These are phyloP conservation scores for Herpetomonas tarakana DNA, from an alignment of 208 protist species.

Conservation along the genomic window DNA sequence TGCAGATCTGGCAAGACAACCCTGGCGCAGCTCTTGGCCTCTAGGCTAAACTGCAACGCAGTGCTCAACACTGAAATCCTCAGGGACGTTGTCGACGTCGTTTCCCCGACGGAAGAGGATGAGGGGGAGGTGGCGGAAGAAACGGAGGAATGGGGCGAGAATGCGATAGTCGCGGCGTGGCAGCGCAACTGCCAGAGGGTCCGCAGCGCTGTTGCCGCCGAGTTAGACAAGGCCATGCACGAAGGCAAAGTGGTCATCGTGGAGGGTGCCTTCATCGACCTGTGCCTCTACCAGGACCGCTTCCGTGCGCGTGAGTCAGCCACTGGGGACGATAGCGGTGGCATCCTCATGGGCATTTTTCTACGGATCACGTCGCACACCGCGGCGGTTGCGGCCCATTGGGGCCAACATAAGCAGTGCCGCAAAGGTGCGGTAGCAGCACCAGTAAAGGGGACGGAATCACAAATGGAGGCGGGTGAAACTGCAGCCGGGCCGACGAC, in stretches of 20 bases:
- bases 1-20: slow-evolving; percentile 42
- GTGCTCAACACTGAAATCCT: slow-evolving; percentile 55
- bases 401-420: too few relatives aligned
- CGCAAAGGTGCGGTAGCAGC: too few relatives aligned
- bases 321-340: background rate
- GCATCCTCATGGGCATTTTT: background rate
- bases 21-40: slow-evolving; percentile 32
- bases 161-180: too few relatives aligned
- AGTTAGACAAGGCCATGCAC: slow-evolving; percentile 34
- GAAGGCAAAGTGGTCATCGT: slow-evolving; percentile 53
- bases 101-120: too few relatives aligned
- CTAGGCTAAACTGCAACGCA: slow-evolving; percentile 44
- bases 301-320: slow-evolving; percentile 19
- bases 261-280: slow-evolving; percentile 39
- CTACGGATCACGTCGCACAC: background rate
- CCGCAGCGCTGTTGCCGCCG: slow-evolving; percentile 18
- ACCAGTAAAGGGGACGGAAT: too few relatives aligned
- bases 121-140: too few relatives aligned
- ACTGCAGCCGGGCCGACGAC: too few relatives aligned
- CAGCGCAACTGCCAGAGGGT: background rate
- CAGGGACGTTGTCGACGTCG: slow-evolving; percentile 23
- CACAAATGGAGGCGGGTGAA: too few relatives aligned
- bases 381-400: too few relatives aligned
- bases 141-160: too few relatives aligned
- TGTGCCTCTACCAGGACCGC: slow-evolving; percentile 23